Evolutionary conservation across 2,329 filamentous ascomycete species (phyloP), one percentile per base, ranked within the genome.

Genomic region (Eutypa lata): DNA sequence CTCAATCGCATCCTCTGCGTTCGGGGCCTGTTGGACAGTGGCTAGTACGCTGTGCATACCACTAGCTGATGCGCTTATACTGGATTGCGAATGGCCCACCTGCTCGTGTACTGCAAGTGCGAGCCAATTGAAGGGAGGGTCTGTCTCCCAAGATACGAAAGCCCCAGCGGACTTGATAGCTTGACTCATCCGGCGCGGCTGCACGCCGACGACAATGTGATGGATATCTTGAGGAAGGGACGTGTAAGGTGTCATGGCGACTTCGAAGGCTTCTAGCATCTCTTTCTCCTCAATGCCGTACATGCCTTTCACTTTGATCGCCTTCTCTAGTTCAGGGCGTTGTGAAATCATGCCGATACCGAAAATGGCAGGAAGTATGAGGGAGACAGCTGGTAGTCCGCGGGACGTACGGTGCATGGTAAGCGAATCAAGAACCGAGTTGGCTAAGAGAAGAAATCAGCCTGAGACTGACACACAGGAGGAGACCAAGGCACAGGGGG

Each of bases 251-350:
- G 10, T 37, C 26, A 59, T 53, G 33, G 53, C 55, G 2, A 53
- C 57, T 50, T 64, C 64, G 37, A 68, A 63, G 8, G 54, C 55
- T 10, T 56, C 44, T 2, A 67, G 57, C 28, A 68, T 55, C 5
- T 66, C 47, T 26, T 64, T 55, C 43, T 68, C 66, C 40, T 66
- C 59, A 21, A 68, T 64, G 24, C 63, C 65, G 50, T 68, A 68
- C 51, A 67, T 58, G 14, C 67, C 65, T 48, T 60, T 65, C 19
- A 58, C 54, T 26, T 48, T 56, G 11, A 69, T 52, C 7, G 60
- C 49, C 3, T 55, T 52, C 44, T 67, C 64, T 14, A 67, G 46
- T 3, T 53, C 51, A 24, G 49, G 52, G 42, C 60, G 55, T 21
- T 63, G 56, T 8, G 61, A 50, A 7, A 65, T 56, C 1, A 60